A percentile compares a stretch with the other conserved stretches of the same genome.
Conservation (phyloP, 2,329 filamentous ascomycete genomes). For the Colletotrichum sp. region DNA sequence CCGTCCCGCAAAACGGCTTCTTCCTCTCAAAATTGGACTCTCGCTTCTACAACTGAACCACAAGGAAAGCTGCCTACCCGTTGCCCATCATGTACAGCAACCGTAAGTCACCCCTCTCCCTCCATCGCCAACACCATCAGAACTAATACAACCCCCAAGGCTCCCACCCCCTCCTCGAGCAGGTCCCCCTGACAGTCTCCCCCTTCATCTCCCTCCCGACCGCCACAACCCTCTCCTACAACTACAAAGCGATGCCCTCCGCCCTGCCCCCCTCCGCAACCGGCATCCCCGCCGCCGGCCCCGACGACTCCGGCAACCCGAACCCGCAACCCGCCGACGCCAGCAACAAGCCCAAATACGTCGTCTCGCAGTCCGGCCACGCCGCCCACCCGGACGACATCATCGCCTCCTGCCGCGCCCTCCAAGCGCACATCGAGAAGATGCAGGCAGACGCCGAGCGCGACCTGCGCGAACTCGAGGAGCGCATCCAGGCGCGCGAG, state of each 20-base stretch:
- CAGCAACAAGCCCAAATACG: slow-evolving; percentile 66
- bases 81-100: slow-evolving; percentile 28
- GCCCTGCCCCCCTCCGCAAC: slow-evolving; percentile 78
- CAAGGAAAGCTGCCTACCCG: background rate
- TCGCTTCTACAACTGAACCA: background rate
- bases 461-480: slow-evolving; percentile 73
- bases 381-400: slow-evolving; percentile 89
- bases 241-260: slow-evolving; percentile 88
- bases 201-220: slow-evolving; percentile 92
- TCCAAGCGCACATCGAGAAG: slow-evolving; percentile 76
- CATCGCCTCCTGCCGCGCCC: slow-evolving; percentile 76
- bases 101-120: slow-evolving; percentile 28
- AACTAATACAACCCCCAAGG: slow-evolving; percentile 46
- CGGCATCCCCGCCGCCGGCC: slow-evolving; percentile 46
- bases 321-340: background rate
- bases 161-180: slow-evolving; percentile 86
- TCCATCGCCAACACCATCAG: too few relatives aligned
- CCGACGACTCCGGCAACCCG: background rate
- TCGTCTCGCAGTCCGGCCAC: slow-evolving; percentile 78
- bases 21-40: background rate
- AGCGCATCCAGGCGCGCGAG: slow-evolving; percentile 67
- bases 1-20: background rate
- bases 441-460: slow-evolving; percentile 71
- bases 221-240: slow-evolving; percentile 91
- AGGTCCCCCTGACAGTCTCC: slow-evolving; percentile 91